These are phyloP conservation scores for Blastobotrys serpentis DNA, from an alignment of 1,139 yeast species.

Conservation along the genomic window DNA sequence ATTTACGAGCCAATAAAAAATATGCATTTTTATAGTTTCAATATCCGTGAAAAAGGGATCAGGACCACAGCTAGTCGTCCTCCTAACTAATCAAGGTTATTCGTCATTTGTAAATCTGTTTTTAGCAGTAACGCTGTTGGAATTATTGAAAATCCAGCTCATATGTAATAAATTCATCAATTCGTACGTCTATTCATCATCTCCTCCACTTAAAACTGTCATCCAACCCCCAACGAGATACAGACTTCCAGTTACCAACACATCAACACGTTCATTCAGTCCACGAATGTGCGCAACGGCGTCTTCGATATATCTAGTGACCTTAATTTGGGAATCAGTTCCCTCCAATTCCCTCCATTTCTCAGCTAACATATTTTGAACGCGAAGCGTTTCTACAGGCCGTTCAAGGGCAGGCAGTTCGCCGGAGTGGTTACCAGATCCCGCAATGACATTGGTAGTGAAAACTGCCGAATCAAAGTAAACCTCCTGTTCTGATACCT, in stretches of 20 bases:
- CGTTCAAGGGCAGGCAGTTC: conserved; percentile 81
- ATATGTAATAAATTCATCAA: no score
- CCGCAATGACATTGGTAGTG: conserved; percentile 89
- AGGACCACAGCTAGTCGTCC: no score
- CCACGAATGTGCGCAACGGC: conserved; percentile 56
- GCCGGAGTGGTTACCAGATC: conserved; percentile 81
- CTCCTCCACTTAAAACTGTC: conserved; percentile 53
- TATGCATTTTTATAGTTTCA: no score
- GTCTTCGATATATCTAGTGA: conserved; percentile 74
- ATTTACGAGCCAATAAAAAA: no score
- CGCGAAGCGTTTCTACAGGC: conserved; percentile 69
- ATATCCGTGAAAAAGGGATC: no score
- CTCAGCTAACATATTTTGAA: conserved; percentile 74
- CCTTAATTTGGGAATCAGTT: conserved; percentile 46
- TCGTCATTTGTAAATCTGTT: no score
- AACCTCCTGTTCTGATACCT: conserved; percentile 35
- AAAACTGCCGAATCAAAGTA: conserved; percentile 75
- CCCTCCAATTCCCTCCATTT: conserved; percentile 63
- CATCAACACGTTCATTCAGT: conserved; percentile 51
- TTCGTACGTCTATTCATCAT: no score
- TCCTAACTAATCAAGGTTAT: no score
- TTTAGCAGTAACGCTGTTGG: no score
- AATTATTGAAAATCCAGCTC: no score
- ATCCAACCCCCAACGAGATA: conserved; percentile 93
- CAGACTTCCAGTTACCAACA: conserved; percentile 90